Conservation (phyloP, 768 basidiomycete genomes). For the Mycena crocata region DNA sequence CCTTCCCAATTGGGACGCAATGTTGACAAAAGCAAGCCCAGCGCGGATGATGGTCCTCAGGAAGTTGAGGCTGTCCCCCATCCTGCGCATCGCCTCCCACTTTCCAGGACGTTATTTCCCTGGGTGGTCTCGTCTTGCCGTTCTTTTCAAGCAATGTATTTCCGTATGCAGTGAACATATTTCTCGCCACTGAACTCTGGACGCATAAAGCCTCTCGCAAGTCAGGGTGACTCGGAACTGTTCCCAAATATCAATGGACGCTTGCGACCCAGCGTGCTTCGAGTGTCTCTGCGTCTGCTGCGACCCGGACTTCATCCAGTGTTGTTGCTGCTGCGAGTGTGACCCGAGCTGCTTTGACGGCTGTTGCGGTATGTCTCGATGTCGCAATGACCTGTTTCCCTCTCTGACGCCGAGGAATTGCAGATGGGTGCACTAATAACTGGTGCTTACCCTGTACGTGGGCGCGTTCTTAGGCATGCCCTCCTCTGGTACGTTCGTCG, state of each 20-base stretch:
- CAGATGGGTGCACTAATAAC: neutral
- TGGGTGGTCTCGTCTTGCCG: neutral
- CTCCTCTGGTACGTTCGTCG: neutral
- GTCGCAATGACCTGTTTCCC: too few species aligned
- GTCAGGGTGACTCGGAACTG: neutral
- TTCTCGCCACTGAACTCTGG: neutral
- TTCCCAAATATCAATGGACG: neutral
- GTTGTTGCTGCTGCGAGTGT: neutral
- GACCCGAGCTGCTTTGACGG: neutral
- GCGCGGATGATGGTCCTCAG: neutral
- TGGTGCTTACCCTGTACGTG: neutral
- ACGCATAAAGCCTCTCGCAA: neutral
- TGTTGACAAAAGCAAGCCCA: neutral
- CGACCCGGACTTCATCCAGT: neutral
- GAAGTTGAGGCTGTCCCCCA: too few species aligned
- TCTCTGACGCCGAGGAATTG: neutral
- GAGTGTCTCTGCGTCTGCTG: neutral
- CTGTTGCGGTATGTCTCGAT: neutral
- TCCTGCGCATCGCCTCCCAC: neutral
- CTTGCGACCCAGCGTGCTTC: neutral
- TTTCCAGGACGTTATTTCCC: neutral
- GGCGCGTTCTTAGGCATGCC: too few species aligned
- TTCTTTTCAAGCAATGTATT: neutral
- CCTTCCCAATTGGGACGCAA: neutral
- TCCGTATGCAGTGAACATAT: neutral